phyloP scores from a whole-genome alignment of 2,329 filamentous ascomycete species.

The Sporothrix luriei region DNA sequence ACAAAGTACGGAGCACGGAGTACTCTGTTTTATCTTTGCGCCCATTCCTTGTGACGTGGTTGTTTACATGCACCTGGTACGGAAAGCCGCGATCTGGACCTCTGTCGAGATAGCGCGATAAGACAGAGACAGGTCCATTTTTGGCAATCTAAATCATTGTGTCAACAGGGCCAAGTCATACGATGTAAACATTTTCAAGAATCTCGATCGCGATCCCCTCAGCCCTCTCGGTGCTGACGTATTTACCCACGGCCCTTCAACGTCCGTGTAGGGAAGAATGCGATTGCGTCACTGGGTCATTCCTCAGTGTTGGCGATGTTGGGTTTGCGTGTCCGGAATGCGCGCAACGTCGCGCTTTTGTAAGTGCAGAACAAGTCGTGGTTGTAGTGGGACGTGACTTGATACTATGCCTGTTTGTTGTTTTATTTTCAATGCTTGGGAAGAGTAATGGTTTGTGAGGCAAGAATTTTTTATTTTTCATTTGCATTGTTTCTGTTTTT shows the following conservation, averaged over 20 bases:
- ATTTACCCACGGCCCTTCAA: background rate
- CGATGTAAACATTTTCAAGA: too few relatives aligned
- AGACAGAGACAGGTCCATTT: slow-evolving; percentile 7
- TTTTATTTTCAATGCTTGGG: background rate
- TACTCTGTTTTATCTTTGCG: background rate
- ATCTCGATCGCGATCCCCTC: background rate
- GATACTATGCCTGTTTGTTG: background rate
- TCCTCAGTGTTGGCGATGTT: background rate
- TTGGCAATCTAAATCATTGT: background rate
- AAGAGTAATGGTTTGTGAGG: too few relatives aligned
- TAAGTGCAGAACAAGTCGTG: slow-evolving; percentile 6
- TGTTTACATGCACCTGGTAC: background rate
- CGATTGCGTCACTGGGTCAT: background rate
- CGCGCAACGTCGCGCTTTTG: background rate
- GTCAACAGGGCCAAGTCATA: background rate
- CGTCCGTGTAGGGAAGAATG: background rate
- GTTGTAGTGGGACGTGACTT: background rate
- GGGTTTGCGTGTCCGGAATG: background rate
- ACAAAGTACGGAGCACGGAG: too few relatives aligned
- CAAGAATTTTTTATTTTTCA: too few relatives aligned
- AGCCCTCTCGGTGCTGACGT: background rate
- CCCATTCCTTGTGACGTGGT: background rate
- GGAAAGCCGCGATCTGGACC: background rate
- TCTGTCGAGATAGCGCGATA: background rate
- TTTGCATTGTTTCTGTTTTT: background rate